Conservation (phyloP, 2,329 filamentous ascomycete species). For the Sclerotinia minor region DNA sequence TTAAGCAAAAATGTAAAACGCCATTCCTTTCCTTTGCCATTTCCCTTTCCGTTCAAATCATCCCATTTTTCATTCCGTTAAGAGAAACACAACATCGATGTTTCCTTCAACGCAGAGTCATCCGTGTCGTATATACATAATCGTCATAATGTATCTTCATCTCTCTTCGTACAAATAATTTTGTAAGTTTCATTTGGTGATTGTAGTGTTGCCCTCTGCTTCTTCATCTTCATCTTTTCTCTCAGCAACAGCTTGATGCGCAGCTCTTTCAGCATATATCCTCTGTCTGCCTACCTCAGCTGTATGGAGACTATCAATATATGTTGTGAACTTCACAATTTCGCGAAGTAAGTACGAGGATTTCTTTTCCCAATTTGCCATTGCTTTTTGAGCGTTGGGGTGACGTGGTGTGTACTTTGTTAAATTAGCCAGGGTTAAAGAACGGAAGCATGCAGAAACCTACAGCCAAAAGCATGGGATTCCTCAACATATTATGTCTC, state of each 20-base stretch:
- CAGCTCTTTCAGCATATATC: slow-evolving; percentile 64
- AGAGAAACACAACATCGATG: neutral
- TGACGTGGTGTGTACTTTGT: slow-evolving; percentile 76
- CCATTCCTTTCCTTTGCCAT: slow-evolving; percentile 2
- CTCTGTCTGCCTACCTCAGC: slow-evolving; percentile 68
- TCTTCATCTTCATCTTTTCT: slow-evolving; percentile 29
- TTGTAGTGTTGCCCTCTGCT: slow-evolving; percentile 18
- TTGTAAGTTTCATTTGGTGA: neutral
- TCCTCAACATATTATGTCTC: slow-evolving; percentile 83
- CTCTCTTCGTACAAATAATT: neutral
- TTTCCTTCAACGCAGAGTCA: neutral
- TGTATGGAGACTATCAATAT: slow-evolving; percentile 79
- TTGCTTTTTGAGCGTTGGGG: slow-evolving; percentile 76
- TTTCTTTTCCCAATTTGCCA: slow-evolving; percentile 97
- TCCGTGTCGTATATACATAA: slow-evolving; percentile 20
- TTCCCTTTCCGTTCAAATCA: neutral
- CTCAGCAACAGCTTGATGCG: slow-evolving; percentile 31
- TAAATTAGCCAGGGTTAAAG: neutral
- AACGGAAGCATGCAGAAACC: slow-evolving; percentile 39
- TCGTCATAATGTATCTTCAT: slow-evolving; percentile 17
- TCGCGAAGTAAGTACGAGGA: slow-evolving; percentile 87
- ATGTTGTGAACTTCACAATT: slow-evolving; percentile 95
- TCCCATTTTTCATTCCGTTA: neutral
- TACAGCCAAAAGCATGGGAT: slow-evolving; percentile 79
- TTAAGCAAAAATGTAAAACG: neutral